Evolutionary conservation across 257 asterid genomes (phyloP).

Genomic region (Petrea volubilis): DNA sequence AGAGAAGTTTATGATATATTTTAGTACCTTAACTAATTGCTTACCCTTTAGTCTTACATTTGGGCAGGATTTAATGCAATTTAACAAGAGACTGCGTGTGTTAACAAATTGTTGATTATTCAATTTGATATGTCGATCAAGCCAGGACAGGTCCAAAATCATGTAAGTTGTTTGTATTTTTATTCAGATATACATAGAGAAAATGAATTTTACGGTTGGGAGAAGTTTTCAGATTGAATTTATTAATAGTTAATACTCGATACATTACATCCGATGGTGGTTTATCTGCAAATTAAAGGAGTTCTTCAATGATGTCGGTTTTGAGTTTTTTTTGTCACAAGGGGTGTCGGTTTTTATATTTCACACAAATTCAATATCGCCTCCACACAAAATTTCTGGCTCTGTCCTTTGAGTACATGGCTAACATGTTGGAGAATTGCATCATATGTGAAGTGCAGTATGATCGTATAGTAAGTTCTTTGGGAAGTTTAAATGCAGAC

Average conservation of each 20-base stretch:
- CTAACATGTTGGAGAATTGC: no score
- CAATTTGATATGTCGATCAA: conserved; percentile 13
- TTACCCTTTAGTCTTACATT: background rate
- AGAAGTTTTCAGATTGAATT: background rate
- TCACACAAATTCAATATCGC: no score
- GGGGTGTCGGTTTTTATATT: background rate
- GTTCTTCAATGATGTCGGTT: background rate
- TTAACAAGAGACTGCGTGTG: conserved; percentile 19
- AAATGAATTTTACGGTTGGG: conserved; percentile 4
- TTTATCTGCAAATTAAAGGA: background rate
- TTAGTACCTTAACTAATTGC: background rate
- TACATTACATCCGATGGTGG: conserved; percentile 1
- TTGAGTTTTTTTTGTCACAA: background rate
- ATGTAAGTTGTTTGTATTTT: conserved; percentile 18
- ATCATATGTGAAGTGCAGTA: no score
- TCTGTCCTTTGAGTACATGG: no score
- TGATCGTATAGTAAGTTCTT: no score
- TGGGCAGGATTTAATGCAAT: conserved; percentile 19
- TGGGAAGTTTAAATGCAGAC: background rate
- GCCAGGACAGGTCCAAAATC: conserved; percentile 10
- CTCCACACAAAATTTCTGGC: no score
- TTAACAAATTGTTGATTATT: conserved; percentile 26
- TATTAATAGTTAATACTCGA: conserved; percentile 9
- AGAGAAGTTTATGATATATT: background rate
- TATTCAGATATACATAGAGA: conserved; percentile 1